Evolutionary conservation across 2,329 filamentous ascomycete species (phyloP).

Genomic region (Colletotrichum zoysiae): DNA sequence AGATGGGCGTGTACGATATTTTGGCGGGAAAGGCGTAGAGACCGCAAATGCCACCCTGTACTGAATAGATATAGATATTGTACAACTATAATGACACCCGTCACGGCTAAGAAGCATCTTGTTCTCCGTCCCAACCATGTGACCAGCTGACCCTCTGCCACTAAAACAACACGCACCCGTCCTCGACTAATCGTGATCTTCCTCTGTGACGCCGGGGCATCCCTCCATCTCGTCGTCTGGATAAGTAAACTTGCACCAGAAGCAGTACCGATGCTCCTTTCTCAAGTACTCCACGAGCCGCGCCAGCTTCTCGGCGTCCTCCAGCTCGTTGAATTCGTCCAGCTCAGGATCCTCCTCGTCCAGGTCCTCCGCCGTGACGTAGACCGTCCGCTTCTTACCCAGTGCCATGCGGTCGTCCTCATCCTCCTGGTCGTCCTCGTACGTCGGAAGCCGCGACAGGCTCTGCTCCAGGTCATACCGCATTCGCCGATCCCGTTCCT

Average conservation of each 20-base stretch:
- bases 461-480: constrained; percentile 75
- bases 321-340: constrained; percentile 80
- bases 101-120: constrained; percentile 16
- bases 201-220: constrained; percentile 88
- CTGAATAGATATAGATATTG: constrained; percentile 24
- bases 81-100: constrained; percentile 34
- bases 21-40: constrained; percentile 20
- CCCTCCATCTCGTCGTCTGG: constrained; percentile 81
- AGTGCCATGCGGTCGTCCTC: constrained; percentile 78
- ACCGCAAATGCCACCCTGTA: constrained; percentile 26
- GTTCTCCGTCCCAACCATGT: not conserved
- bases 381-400: constrained; percentile 66
- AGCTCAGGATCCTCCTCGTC: constrained; percentile 86
- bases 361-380: constrained; percentile 74
- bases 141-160: not conserved
- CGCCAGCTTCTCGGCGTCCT: constrained; percentile 73
- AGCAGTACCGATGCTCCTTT: constrained; percentile 83
- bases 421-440: constrained; percentile 76
- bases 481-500: constrained; percentile 75
- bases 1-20: constrained; percentile 59
- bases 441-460: constrained; percentile 72
- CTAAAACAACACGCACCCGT: not conserved
- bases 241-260: constrained; percentile 94
- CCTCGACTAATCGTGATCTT: constrained; percentile 74
- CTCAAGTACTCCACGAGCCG: constrained; percentile 78